A percentile compares a stretch with the other conserved stretches of the same genome.
Evolutionary conservation across 257 asterid genomes (phyloP).

Genomic region (Paraleonurus japonicus): DNA sequence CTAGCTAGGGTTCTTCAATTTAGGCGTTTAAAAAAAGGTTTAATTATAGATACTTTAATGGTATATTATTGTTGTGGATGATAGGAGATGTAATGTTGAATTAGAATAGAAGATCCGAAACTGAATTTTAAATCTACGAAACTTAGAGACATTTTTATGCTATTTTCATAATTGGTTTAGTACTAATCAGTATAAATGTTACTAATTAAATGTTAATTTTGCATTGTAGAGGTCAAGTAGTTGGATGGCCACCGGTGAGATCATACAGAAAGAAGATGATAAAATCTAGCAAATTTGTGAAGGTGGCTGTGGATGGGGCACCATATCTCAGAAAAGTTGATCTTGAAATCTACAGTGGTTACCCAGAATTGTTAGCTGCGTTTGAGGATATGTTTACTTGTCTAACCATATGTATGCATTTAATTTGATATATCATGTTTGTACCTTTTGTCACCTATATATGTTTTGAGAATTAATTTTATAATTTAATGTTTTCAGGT

Average conservation of each 20-base stretch:
- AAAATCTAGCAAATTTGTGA: conserved; percentile 55
- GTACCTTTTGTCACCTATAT: neutral
- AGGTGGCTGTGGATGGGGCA: conserved; percentile 83
- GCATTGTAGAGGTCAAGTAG: conserved; percentile 46
- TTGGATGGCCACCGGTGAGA: conserved; percentile 90
- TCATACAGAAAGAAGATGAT: conserved; percentile 49
- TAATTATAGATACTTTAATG: neutral
- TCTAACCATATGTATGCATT: conserved; percentile 50
- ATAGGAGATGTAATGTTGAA: neutral
- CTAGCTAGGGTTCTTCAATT: conserved; percentile 1
- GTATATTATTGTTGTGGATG: neutral
- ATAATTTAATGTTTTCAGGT: conserved; percentile 28
- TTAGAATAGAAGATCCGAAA: neutral
- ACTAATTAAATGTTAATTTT: neutral
- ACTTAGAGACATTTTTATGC: neutral
- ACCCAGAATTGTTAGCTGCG: conserved; percentile 50
- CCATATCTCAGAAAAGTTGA: conserved; percentile 72
- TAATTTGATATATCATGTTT: neutral
- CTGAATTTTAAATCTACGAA: neutral
- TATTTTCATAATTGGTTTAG: too few species aligned
- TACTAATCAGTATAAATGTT: neutral
- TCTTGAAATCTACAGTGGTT: conserved; percentile 47
- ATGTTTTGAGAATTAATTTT: neutral
- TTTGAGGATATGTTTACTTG: conserved; percentile 61
- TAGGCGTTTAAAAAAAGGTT: neutral